Conservation (phyloP, 176 grass and related monocot species). For the Carex pumila region DNA sequence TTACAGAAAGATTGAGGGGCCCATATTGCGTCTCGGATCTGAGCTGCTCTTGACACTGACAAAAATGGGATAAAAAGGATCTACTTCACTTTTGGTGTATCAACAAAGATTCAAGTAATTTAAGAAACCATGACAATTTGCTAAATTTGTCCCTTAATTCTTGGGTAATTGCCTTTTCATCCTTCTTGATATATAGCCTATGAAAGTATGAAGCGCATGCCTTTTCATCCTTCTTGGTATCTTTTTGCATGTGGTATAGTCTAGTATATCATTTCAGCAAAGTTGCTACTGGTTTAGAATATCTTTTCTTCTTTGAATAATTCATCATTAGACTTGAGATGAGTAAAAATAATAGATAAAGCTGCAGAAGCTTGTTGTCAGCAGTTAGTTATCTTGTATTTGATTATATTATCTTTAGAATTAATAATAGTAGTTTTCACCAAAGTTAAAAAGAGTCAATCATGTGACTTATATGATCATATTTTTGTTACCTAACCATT, state of each 20-base stretch:
- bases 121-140: neutral
- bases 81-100: neutral
- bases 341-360: conserved; percentile 2
- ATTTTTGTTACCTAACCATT: neutral
- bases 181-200: neutral
- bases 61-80: neutral
- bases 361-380: neutral
- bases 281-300: neutral
- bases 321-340: neutral
- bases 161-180: neutral
- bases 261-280: neutral
- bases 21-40: neutral
- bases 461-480: neutral
- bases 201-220: neutral
- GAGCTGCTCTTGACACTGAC: neutral
- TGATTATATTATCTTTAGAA: neutral
- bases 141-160: neutral
- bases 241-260: neutral
- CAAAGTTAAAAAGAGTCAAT: neutral
- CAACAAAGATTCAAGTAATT: neutral
- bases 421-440: neutral
- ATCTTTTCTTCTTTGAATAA: neutral
- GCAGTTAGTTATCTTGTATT: neutral
- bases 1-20: neutral
- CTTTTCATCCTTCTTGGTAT: neutral